Evolutionary conservation across 179 eudicot species (phyloP).

Genomic region (Silene noctiflora): DNA sequence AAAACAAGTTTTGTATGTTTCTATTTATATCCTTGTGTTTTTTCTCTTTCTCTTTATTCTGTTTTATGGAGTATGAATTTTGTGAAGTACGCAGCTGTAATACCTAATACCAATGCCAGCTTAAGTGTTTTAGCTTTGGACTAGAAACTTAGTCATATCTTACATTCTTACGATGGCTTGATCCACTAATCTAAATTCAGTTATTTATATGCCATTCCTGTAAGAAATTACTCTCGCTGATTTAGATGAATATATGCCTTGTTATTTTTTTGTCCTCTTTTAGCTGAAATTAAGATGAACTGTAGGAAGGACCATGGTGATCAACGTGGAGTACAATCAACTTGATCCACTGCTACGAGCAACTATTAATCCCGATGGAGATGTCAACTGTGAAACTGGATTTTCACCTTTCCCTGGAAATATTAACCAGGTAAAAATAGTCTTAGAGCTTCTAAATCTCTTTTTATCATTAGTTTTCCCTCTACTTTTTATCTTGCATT

Average conservation of each 20-base stretch:
- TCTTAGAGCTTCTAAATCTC: background rate
- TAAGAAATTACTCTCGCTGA: background rate
- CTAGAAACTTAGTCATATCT: background rate
- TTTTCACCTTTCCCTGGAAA: constrained; percentile 98
- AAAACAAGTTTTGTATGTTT: background rate
- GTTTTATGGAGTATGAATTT: too few relatives aligned
- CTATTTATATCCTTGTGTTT: background rate
- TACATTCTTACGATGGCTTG: background rate
- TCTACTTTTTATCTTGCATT: background rate
- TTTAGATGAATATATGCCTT: background rate
- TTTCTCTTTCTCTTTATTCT: background rate
- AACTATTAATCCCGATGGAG: constrained; percentile 83
- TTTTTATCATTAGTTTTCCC: background rate
- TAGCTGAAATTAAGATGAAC: constrained; percentile 18
- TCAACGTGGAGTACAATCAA: constrained; percentile 97
- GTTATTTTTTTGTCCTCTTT: background rate
- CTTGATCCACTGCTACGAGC: constrained; percentile 96
- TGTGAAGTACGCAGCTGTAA: background rate
- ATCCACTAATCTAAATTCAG: background rate
- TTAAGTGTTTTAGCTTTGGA: constrained; percentile 1
- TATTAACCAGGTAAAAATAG: constrained; percentile 98
- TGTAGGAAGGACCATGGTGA: constrained; percentile 91
- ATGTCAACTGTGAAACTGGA: constrained; percentile 86
- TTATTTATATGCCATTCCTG: background rate
- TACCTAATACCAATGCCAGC: background rate